These are phyloP conservation scores for Trichoderma pleuroti DNA, from an alignment of 2,329 filamentous ascomycete species.

Conservation along the genomic window DNA sequence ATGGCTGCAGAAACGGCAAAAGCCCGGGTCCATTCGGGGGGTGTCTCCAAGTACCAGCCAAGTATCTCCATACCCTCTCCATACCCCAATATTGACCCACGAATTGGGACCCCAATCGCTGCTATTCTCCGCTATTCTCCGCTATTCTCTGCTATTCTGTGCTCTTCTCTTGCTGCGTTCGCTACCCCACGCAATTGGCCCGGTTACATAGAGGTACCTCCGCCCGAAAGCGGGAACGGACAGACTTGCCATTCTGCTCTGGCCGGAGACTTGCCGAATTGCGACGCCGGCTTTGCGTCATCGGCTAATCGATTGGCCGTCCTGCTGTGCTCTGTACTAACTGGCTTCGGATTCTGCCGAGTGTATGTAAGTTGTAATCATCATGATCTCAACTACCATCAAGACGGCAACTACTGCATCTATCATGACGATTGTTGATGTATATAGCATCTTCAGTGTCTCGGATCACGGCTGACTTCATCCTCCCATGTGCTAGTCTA, in stretches of 20 bases:
- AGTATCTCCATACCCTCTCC: background rate
- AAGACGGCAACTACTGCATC: too few relatives aligned
- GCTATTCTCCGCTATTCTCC: background rate
- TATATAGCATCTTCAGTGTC: background rate
- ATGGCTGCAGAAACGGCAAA: background rate
- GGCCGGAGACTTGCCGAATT: background rate
- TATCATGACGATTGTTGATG: background rate
- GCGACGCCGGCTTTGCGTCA: background rate
- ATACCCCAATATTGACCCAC: background rate
- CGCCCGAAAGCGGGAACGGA: slow-evolving; percentile 5
- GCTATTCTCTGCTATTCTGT: background rate
- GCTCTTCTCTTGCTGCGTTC: background rate
- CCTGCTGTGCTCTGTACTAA: too few relatives aligned
- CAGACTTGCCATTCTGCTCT: slow-evolving; percentile 4
- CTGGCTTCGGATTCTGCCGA: background rate
- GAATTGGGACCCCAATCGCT: background rate
- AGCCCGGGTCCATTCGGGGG: background rate
- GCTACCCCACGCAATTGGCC: background rate
- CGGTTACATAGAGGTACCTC: background rate
- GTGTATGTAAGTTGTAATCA: background rate
- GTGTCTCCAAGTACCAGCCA: background rate
- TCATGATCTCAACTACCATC: background rate
- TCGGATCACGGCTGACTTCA: background rate
- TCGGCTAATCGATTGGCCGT: slow-evolving; percentile 3
- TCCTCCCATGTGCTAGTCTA: background rate